Percentiles rank a stretch among this genome's conserved stretches.
Conservation (phyloP, 345 rosid species). For the Mercurialis annua region DNA sequence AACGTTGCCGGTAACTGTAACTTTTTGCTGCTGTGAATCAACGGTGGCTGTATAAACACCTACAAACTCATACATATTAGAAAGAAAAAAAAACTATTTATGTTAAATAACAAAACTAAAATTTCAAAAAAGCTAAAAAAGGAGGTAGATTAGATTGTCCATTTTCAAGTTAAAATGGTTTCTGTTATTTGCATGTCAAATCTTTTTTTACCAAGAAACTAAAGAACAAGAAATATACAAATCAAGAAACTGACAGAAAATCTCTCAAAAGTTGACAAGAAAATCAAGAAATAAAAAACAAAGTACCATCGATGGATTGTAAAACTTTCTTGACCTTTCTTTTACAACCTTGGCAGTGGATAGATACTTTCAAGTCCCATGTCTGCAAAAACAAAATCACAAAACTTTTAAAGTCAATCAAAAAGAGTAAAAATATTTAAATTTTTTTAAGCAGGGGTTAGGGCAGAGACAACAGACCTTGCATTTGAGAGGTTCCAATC, state of each 20-base stretch:
- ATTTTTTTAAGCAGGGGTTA: too few relatives aligned
- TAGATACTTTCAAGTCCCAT: slow-evolving; percentile 27
- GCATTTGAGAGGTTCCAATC: slow-evolving; percentile 15
- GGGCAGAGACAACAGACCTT: background rate
- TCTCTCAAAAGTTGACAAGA: background rate
- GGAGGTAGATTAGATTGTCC: too few relatives aligned
- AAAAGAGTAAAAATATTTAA: background rate
- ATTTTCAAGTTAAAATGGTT: too few relatives aligned
- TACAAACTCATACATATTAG: background rate
- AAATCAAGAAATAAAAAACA: background rate
- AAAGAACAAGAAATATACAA: background rate
- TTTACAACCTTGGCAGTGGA: slow-evolving; percentile 36
- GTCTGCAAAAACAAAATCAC: slow-evolving; percentile 15
- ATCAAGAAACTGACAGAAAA: background rate
- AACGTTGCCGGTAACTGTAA: slow-evolving; percentile 28
- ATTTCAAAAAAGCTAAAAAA: background rate
- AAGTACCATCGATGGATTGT: slow-evolving; percentile 19
- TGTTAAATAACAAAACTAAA: background rate
- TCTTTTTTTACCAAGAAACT: background rate
- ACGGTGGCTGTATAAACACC: slow-evolving; percentile 28
- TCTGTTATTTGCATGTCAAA: too few relatives aligned
- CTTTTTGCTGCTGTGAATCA: slow-evolving; percentile 25
- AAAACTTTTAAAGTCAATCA: background rate
- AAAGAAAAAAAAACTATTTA: background rate
- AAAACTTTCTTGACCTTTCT: slow-evolving; percentile 28